Evolutionary conservation across 2,329 filamentous ascomycete species (phyloP).

Genomic region (Pseudocercospora macadamiae): DNA sequence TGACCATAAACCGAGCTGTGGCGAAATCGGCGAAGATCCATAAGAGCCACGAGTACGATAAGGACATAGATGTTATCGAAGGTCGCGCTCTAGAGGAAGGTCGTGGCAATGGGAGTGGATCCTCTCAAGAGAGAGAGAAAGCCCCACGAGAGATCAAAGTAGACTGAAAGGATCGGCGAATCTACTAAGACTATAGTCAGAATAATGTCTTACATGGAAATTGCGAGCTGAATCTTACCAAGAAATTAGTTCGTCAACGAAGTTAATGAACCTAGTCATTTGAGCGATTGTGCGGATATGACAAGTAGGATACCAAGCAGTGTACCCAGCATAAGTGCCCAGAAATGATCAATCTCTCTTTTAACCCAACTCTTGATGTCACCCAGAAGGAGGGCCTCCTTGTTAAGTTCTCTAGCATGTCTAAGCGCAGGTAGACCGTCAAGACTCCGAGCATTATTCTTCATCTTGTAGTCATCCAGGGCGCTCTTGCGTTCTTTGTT

Average conservation of each 20-base stretch:
- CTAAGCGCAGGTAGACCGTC: neutral
- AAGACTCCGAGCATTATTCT: neutral
- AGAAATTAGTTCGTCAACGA: no score
- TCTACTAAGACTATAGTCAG: no score
- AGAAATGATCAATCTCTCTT: neutral
- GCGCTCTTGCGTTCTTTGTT: neutral
- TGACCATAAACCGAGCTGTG: slow-evolving; percentile 7
- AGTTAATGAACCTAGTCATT: no score
- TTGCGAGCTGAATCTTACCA: no score
- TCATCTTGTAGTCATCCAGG: neutral
- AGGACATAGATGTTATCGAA: neutral
- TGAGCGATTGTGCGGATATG: no score
- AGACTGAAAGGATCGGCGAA: neutral
- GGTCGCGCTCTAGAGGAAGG: neutral
- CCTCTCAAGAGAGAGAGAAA: neutral
- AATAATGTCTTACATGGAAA: no score
- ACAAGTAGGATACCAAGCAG: neutral
- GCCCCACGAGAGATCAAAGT: neutral
- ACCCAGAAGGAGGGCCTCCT: neutral
- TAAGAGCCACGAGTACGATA: slow-evolving; percentile 10
- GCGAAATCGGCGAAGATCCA: slow-evolving; percentile 16
- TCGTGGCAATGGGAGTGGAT: neutral
- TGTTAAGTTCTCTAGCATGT: neutral
- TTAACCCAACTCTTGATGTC: neutral
- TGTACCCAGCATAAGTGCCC: neutral